Conservation (phyloP, 2,329 filamentous ascomycete species). For the Monosporascus sp. region DNA sequence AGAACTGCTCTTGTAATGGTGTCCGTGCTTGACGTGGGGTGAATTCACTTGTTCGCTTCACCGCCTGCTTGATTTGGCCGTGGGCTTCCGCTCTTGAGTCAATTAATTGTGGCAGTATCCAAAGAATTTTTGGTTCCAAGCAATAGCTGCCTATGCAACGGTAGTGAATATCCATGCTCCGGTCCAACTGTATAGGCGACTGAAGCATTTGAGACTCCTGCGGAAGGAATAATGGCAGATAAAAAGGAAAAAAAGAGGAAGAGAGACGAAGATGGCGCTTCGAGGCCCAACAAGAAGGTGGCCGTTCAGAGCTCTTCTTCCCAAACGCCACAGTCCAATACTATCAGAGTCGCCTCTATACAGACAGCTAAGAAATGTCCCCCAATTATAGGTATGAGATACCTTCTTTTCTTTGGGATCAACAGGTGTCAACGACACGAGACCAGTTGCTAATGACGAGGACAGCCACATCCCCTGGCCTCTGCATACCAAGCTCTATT, state of each 20-base stretch:
- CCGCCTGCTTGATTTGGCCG: constrained; percentile 19
- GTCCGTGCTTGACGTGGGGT: constrained; percentile 11
- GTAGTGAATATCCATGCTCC: background rate
- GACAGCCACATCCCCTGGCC: constrained; percentile 37
- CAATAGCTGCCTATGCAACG: background rate
- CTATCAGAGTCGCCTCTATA: constrained; percentile 42
- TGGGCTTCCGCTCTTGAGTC: background rate
- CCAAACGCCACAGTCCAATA: constrained; percentile 25
- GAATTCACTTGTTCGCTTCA: constrained; percentile 4
- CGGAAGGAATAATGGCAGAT: constrained; percentile 30
- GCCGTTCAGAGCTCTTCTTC: constrained; percentile 32
- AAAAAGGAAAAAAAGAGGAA: constrained; percentile 48
- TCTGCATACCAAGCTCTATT: constrained; percentile 30
- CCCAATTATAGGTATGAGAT: constrained; percentile 46
- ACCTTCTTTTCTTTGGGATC: constrained; percentile 9
- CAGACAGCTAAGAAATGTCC: constrained; percentile 41
- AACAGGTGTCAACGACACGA: background rate
- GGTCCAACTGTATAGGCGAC: background rate
- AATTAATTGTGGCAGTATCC: constrained; percentile 18
- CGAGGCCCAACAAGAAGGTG: constrained; percentile 48
- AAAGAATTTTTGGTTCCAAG: constrained; percentile 13
- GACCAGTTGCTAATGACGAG: constrained; percentile 4
- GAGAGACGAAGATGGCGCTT: constrained; percentile 36
- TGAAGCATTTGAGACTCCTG: background rate
- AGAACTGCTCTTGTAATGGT: background rate